A percentile compares a stretch with the other conserved stretches of the same genome.
Evolutionary conservation across 495 filamentous ascomycete genomes (phyloP).

Genomic region (Bombardia bombarda): DNA sequence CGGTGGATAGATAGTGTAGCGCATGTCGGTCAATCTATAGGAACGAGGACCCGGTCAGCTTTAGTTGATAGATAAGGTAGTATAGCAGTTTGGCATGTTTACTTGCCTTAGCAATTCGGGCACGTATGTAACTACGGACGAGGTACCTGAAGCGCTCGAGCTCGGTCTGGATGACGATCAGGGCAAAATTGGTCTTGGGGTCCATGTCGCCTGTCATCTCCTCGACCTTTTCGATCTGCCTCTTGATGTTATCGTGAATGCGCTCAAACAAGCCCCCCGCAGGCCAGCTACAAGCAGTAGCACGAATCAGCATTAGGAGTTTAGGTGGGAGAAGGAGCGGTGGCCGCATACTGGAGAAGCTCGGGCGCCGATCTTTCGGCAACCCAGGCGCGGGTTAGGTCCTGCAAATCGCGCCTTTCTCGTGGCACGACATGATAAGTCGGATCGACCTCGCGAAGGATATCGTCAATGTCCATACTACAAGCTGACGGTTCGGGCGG

Average conservation of each 20-base stretch:
- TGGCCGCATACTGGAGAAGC: conserved; percentile 44
- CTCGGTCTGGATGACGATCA: conserved; percentile 95
- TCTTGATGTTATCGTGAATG: conserved; percentile 63
- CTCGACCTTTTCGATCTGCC: conserved; percentile 64
- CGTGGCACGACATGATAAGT: conserved; percentile 43
- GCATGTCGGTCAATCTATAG: conserved; percentile 64
- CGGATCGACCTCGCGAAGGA: conserved; percentile 71
- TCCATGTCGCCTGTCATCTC: conserved; percentile 72
- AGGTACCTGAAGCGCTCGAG: conserved; percentile 88
- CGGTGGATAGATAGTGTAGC: conserved; percentile 50
- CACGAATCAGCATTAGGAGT: too few relatives aligned
- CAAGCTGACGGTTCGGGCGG: neutral
- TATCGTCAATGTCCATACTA: conserved; percentile 88
- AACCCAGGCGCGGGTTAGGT: conserved; percentile 85
- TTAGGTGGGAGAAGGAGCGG: neutral
- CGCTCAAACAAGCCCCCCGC: conserved; percentile 53
- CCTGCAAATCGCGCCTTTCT: conserved; percentile 73
- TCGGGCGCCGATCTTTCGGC: conserved; percentile 85
- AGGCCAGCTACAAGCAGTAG: conserved; percentile 40
- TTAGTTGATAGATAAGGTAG: too few relatives aligned
- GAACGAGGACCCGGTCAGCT: too few relatives aligned
- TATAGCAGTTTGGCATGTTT: neutral
- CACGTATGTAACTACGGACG: conserved; percentile 72
- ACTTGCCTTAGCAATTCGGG: conserved; percentile 70
- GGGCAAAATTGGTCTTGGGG: conserved; percentile 78